A percentile compares a stretch with the other conserved stretches of the same genome.
Conservation (phyloP, 2,329 filamentous ascomycete genomes). For the Monosporascus sp. region DNA sequence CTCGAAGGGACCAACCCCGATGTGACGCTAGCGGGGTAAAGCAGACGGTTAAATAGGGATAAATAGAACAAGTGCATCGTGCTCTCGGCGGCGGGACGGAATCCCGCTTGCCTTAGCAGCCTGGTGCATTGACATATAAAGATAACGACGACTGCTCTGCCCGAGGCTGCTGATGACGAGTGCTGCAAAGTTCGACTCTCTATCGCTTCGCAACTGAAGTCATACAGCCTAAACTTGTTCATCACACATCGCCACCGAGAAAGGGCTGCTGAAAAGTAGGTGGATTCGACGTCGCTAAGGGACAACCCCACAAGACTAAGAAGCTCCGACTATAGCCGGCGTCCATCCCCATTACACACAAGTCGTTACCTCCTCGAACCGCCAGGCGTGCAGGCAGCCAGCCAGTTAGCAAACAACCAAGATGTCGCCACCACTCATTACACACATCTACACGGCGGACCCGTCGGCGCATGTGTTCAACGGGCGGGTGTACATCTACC, state of each 20-base stretch:
- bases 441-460: conserved; percentile 73
- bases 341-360: not conserved
- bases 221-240: too few species aligned
- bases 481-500: conserved; percentile 70
- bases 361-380: not conserved
- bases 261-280: too few species aligned
- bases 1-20: not conserved
- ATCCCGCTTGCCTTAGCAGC: conserved; percentile 1
- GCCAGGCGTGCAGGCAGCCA: not conserved
- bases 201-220: too few species aligned
- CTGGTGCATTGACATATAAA: not conserved
- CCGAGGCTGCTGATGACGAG: not conserved
- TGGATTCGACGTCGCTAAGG: too few species aligned
- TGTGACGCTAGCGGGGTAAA: conserved; percentile 10
- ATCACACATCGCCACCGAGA: too few species aligned
- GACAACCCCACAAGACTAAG: too few species aligned
- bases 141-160: not conserved
- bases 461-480: conserved; percentile 78
- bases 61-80: conserved; percentile 21
- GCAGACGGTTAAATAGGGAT: conserved; percentile 32
- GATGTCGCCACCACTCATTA: conserved; percentile 60
- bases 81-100: conserved; percentile 17
- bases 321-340: not conserved
- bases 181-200: too few species aligned
- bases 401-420: conserved; percentile 7